These are phyloP conservation scores for Setomelanomma holmii DNA, from an alignment of 2,329 filamentous ascomycete genomes.

Conservation along the genomic window DNA sequence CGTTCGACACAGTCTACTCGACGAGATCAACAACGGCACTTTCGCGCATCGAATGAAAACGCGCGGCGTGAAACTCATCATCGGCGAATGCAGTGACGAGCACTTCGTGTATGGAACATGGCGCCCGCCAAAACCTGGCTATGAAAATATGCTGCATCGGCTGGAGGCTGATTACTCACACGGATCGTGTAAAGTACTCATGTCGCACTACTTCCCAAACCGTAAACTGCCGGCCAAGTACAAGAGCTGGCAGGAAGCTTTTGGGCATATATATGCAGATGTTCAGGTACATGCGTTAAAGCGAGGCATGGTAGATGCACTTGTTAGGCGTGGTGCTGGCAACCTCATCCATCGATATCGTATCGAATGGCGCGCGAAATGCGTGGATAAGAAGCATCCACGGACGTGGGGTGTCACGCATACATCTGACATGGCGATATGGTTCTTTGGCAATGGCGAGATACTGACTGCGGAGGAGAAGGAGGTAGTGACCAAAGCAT, in stretches of 20 bases:
- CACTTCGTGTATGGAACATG: slow-evolving; percentile 60
- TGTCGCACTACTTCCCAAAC: slow-evolving; percentile 54
- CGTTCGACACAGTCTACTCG: slow-evolving; percentile 53
- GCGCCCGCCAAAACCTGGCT: slow-evolving; percentile 55
- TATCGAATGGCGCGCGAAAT: slow-evolving; percentile 61
- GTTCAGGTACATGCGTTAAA: slow-evolving; percentile 63
- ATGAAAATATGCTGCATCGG: slow-evolving; percentile 53
- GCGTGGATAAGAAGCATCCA: slow-evolving; percentile 53
- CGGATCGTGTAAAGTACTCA: slow-evolving; percentile 52
- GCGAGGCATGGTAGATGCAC: slow-evolving; percentile 57
- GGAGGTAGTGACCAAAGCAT: slow-evolving; percentile 43
- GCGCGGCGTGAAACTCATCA: slow-evolving; percentile 58
- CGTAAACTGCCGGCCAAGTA: slow-evolving; percentile 49
- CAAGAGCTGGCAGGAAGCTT: slow-evolving; percentile 59
- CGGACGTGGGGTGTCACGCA: slow-evolving; percentile 62
- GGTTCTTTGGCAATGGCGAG: slow-evolving; percentile 63
- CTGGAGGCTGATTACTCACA: slow-evolving; percentile 62
- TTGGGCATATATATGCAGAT: slow-evolving; percentile 63
- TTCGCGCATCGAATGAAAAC: slow-evolving; percentile 56
- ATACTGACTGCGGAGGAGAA: slow-evolving; percentile 55
- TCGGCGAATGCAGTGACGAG: slow-evolving; percentile 64
- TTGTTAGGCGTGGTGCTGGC: slow-evolving; percentile 54
- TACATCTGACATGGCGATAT: slow-evolving; percentile 60
- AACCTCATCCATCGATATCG: slow-evolving; percentile 60
- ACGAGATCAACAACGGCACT: slow-evolving; percentile 56